Evolutionary conservation across 169 alveolate genomes (phyloP).

Genomic region (Theileria luwenshuni): DNA sequence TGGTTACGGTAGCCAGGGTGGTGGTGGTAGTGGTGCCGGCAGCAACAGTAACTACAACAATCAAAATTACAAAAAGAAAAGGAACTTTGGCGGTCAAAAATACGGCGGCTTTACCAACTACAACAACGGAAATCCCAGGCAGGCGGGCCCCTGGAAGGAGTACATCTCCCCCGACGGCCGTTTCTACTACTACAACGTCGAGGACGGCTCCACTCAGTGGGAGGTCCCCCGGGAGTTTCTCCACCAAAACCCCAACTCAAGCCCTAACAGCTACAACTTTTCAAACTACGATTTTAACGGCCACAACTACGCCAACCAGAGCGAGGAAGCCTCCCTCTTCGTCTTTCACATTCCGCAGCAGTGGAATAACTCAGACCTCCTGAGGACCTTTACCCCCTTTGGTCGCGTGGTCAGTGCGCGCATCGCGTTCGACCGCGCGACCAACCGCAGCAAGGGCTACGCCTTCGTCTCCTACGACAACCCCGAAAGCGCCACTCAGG

Average conservation of each 20-base stretch:
- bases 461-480: constrained; percentile 89
- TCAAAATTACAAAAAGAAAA: background rate
- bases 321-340: constrained; percentile 66
- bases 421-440: constrained; percentile 86
- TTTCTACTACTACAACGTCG: constrained; percentile 83
- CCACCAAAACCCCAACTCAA: constrained; percentile 38
- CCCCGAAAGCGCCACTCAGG: constrained; percentile 87
- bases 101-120: constrained; percentile 26
- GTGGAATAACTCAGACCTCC: constrained; percentile 88
- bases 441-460: constrained; percentile 89
- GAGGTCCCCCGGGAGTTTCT: constrained; percentile 88
- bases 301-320: constrained; percentile 13
- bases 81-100: constrained; percentile 12
- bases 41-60: background rate
- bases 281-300: background rate
- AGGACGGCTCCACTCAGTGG: constrained; percentile 87
- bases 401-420: constrained; percentile 89
- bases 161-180: constrained; percentile 85
- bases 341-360: constrained; percentile 91
- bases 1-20: background rate
- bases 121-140: constrained; percentile 79
- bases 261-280: constrained; percentile 10
- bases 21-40: constrained; percentile 5
- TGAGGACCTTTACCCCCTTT: constrained; percentile 80
- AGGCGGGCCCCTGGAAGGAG: constrained; percentile 85